A percentile compares a stretch with the other conserved stretches of the same genome.
phyloP scores from a whole-genome alignment of 495 filamentous ascomycete genomes.

The Tuber melanosporum region DNA sequence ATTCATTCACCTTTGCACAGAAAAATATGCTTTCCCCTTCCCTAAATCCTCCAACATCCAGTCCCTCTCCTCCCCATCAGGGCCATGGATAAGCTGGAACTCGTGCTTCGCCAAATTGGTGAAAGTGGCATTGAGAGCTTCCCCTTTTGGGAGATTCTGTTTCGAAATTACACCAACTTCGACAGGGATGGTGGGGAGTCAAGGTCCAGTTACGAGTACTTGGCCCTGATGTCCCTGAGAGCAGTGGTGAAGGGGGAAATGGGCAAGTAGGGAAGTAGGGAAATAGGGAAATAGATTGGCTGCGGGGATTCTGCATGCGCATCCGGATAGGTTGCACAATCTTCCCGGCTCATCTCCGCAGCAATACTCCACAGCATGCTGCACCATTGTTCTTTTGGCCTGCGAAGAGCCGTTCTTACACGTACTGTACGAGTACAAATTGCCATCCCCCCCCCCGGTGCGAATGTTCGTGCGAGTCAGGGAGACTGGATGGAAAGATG shows the following conservation, averaged over 20 bases:
- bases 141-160: constrained; percentile 30
- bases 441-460: neutral
- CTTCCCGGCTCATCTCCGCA: neutral
- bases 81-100: constrained; percentile 1
- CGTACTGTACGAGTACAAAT: neutral
- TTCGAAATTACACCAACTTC: constrained; percentile 29
- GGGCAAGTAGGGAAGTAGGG: too few relatives aligned
- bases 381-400: neutral
- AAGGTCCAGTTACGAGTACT: constrained; percentile 13
- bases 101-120: neutral
- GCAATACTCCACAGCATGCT: neutral
- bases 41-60: constrained; percentile 6
- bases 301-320: neutral
- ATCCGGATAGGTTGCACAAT: neutral
- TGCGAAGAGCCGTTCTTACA: neutral
- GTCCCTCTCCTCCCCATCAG: constrained; percentile 17
- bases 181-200: constrained; percentile 18
- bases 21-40: neutral
- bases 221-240: constrained; percentile 23
- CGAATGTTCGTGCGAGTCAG: neutral
- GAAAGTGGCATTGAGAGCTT: constrained; percentile 29
- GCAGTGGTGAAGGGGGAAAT: neutral
- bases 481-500: neutral
- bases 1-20: neutral
- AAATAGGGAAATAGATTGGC: neutral